Evolutionary conservation across 495 filamentous ascomycete genomes (phyloP).

Genomic region (Hypoxylon subgilvum): DNA sequence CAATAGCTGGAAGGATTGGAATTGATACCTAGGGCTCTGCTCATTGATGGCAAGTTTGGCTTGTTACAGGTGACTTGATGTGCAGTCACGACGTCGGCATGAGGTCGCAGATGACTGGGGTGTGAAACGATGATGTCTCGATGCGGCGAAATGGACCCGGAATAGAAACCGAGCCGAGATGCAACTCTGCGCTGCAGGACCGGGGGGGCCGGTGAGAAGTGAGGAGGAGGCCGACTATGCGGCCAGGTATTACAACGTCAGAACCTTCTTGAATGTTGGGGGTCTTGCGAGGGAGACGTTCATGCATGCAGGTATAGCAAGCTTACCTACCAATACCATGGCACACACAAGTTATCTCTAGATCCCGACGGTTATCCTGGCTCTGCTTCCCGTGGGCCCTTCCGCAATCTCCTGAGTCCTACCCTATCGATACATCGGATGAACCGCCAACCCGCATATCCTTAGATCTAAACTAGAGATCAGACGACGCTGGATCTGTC

Average conservation of each 20-base stretch:
- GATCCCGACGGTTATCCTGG: conserved; percentile 9
- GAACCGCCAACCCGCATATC: conserved; percentile 11
- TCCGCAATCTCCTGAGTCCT: not conserved
- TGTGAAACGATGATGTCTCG: conserved; percentile 33
- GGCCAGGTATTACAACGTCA: conserved; percentile 36
- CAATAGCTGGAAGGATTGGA: conserved; percentile 3
- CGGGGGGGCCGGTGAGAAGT: conserved; percentile 21
- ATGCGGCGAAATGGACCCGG: conserved; percentile 35
- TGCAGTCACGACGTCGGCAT: conserved; percentile 17
- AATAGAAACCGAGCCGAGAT: conserved; percentile 33
- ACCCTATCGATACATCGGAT: conserved; percentile 15
- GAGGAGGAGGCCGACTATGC: conserved; percentile 34
- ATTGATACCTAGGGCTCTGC: conserved; percentile 4
- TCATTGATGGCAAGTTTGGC: not conserved
- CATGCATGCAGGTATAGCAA: conserved; percentile 29
- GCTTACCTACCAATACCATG: conserved; percentile 30
- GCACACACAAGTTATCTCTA: conserved; percentile 14
- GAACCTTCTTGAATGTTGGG: conserved; percentile 11
- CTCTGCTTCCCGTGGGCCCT: conserved; percentile 1
- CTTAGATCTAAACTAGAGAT: conserved; percentile 15
- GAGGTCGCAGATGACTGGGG: conserved; percentile 28
- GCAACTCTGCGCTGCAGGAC: conserved; percentile 36
- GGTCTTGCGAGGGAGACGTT: conserved; percentile 19
- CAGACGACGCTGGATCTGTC: conserved; percentile 5
- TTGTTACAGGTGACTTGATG: conserved; percentile 19